Evolutionary conservation across 2,329 filamentous ascomycete genomes (phyloP).

Genomic region (Clathrospora elynae): DNA sequence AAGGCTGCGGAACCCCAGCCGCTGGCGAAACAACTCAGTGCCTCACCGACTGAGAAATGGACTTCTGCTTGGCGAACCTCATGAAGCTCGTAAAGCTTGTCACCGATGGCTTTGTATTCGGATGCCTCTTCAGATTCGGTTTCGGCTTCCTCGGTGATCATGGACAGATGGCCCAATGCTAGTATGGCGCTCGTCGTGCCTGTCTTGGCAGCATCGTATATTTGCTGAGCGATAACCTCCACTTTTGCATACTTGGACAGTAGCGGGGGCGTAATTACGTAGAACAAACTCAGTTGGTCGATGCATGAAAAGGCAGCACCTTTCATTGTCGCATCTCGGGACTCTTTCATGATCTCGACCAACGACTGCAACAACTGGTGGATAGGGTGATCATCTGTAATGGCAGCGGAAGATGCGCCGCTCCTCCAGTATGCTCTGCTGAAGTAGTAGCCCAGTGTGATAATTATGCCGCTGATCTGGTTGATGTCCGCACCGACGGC

Average conservation of each 20-base stretch:
- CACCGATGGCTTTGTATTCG: slow-evolving; percentile 62
- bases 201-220: slow-evolving; percentile 73
- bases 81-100: slow-evolving; percentile 74
- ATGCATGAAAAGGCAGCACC: slow-evolving; percentile 63
- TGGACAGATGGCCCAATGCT: slow-evolving; percentile 77
- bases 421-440: slow-evolving; percentile 62
- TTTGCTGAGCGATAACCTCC: slow-evolving; percentile 62
- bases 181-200: slow-evolving; percentile 81
- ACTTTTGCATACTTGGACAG: slow-evolving; percentile 44
- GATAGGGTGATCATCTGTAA: slow-evolving; percentile 44
- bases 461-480: slow-evolving; percentile 64
- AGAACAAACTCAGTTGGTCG: slow-evolving; percentile 66
- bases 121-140: slow-evolving; percentile 39
- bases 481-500: slow-evolving; percentile 66
- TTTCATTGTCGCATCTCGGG: slow-evolving; percentile 62
- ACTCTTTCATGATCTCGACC: slow-evolving; percentile 58
- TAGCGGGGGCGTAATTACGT: slow-evolving; percentile 55
- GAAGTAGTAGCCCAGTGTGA: slow-evolving; percentile 62
- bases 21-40: slow-evolving; percentile 75
- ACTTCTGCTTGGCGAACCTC: slow-evolving; percentile 85
- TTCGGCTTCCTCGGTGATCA: slow-evolving; percentile 58
- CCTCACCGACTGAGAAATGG: slow-evolving; percentile 89
- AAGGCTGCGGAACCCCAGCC: slow-evolving; percentile 86
- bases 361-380: slow-evolving; percentile 53
- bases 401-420: slow-evolving; percentile 16